These are phyloP conservation scores for Dissophora ornata DNA, from an alignment of 192 early-diverging fungal species.

Conservation along the genomic window DNA sequence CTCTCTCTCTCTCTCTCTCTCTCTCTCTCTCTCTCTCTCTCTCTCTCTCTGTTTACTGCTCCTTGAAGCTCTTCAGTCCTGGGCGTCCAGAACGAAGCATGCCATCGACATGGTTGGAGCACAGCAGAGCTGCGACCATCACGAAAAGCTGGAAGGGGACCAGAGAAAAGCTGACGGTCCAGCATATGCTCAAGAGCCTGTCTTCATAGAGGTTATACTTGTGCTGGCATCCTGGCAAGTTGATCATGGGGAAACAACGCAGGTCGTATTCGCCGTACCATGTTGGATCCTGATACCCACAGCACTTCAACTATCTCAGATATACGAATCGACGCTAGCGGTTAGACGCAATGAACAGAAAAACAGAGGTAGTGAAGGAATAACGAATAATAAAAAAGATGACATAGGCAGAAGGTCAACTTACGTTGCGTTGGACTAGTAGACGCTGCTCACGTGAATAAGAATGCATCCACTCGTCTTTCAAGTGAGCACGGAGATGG, in stretches of 20 bases:
- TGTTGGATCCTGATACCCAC: conserved; percentile 50
- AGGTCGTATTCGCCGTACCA: conserved; percentile 50
- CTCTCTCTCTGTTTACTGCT: no score
- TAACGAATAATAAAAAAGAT: neutral
- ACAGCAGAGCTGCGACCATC: conserved; percentile 47
- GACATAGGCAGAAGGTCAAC: no score
- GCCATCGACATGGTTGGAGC: conserved; percentile 56
- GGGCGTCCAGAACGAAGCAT: conserved; percentile 38
- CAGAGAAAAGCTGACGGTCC: conserved; percentile 37
- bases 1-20: no score
- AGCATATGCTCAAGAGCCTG: conserved; percentile 22
- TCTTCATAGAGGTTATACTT: conserved; percentile 46
- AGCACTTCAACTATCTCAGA: conserved; percentile 51
- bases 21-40: no score
- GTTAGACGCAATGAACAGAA: no score
- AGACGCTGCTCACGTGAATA: conserved; percentile 39
- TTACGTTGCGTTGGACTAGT: conserved; percentile 50
- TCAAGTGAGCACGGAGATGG: conserved; percentile 46
- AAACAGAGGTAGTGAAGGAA: no score
- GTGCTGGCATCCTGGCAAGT: conserved; percentile 55
- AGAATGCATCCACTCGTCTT: conserved; percentile 47
- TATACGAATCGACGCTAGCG: no score
- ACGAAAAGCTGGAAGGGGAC: conserved; percentile 50
- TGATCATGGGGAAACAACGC: conserved; percentile 52
- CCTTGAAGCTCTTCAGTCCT: conserved; percentile 49